A percentile compares a stretch with the other conserved stretches of the same genome.
phyloP scores from a whole-genome alignment of 345 rosid genomes.

The Aegle marmelos region DNA sequence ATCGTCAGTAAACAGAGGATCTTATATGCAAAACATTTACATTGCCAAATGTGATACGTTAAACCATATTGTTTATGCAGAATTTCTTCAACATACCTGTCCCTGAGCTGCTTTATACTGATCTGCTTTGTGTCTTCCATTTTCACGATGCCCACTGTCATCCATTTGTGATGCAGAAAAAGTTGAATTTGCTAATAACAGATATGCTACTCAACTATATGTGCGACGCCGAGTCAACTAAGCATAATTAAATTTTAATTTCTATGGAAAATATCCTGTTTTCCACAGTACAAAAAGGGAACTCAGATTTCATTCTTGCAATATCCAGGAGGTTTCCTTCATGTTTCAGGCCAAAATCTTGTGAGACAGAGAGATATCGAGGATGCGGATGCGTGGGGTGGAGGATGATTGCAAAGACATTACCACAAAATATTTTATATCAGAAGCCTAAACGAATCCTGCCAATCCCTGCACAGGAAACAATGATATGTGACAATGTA shows the following conservation, averaged over 20 bases:
- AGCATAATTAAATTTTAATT: conserved; percentile 4
- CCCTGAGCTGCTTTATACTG: conserved; percentile 75
- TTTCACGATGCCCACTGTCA: conserved; percentile 91
- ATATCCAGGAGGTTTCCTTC: background rate
- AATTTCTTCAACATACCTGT: conserved; percentile 52
- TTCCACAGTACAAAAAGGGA: background rate
- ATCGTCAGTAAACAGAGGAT: background rate
- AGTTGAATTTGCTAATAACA: conserved; percentile 8
- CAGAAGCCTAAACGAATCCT: background rate
- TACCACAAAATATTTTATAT: background rate
- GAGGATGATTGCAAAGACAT: background rate
- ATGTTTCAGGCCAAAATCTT: background rate
- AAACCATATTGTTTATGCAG: background rate
- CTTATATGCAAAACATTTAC: background rate
- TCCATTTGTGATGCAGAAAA: conserved; percentile 53
- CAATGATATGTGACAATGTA: background rate
- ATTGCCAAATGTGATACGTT: background rate
- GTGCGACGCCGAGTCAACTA: conserved; percentile 19
- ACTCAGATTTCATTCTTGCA: background rate
- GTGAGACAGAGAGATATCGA: too few relatives aligned
- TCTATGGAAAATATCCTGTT: conserved; percentile 18
- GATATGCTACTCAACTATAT: background rate
- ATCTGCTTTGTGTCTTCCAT: conserved; percentile 80
- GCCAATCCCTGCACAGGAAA: background rate
- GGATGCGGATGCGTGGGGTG: background rate